Conservation (phyloP, 805 yeast genomes). For the Sugiyamaella valdiviana region DNA sequence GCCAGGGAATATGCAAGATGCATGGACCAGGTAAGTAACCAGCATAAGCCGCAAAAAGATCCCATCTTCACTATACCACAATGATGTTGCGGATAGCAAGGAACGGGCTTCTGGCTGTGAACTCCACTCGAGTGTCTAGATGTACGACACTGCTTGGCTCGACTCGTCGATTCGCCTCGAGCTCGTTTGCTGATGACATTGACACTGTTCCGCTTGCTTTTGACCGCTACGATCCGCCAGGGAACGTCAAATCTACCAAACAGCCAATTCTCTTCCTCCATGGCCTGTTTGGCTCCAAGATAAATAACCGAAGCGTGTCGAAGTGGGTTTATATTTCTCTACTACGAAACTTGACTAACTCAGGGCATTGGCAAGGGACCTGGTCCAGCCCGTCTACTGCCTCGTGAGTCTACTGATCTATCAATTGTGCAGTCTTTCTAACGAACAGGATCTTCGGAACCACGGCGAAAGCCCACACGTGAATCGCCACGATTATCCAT, state of each 20-base stretch:
- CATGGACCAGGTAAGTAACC: too few relatives aligned
- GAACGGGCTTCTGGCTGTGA: neutral
- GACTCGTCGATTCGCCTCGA: too few relatives aligned
- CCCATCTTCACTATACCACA: too few relatives aligned
- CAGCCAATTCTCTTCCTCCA: constrained; percentile 72
- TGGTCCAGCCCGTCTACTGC: constrained; percentile 32
- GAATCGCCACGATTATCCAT: constrained; percentile 66
- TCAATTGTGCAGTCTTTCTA: constrained; percentile 1
- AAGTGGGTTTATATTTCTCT: constrained; percentile 39
- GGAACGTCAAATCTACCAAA: constrained; percentile 12
- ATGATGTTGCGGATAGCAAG: too few relatives aligned
- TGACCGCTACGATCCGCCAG: constrained; percentile 40
- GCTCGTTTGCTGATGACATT: constrained; percentile 6
- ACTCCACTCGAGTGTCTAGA: neutral
- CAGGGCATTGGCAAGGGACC: constrained; percentile 32
- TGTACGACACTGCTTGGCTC: too few relatives aligned
- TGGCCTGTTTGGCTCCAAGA: constrained; percentile 80
- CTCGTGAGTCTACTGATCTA: constrained; percentile 17
- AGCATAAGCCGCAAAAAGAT: too few relatives aligned
- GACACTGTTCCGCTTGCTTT: constrained; percentile 47
- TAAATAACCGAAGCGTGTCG: constrained; percentile 79
- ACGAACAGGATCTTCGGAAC: constrained; percentile 60
- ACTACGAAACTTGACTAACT: constrained; percentile 21
- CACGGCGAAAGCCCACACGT: constrained; percentile 88
- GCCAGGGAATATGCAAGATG: too few relatives aligned